A percentile compares a stretch with the other conserved stretches of the same genome.
These are phyloP conservation scores for Trichoderma oligosporum DNA, from an alignment of 2,329 filamentous ascomycete species.

Conservation along the genomic window DNA sequence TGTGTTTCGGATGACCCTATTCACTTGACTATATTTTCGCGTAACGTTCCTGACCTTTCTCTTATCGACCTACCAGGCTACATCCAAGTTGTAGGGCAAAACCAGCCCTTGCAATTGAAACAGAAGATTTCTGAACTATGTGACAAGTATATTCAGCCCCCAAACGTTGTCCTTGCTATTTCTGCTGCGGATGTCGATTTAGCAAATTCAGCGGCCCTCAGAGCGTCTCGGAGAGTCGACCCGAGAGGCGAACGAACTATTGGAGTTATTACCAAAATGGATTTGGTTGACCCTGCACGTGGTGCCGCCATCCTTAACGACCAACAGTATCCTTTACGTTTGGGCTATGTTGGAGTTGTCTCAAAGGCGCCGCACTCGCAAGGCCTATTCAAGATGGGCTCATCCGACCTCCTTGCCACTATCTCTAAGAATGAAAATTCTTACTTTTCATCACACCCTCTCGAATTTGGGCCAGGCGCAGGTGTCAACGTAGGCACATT, in stretches of 20 bases:
- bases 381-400: constrained; percentile 79
- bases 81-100: constrained; percentile 88
- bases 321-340: constrained; percentile 86
- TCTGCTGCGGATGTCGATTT: constrained; percentile 96
- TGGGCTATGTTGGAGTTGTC: constrained; percentile 95
- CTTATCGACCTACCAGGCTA: constrained; percentile 96
- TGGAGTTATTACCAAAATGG: constrained; percentile 99
- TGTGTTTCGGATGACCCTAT: constrained; percentile 98
- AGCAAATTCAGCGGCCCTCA: constrained; percentile 88
- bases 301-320: constrained; percentile 78
- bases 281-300: constrained; percentile 80
- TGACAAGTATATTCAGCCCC: constrained; percentile 95
- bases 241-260: constrained; percentile 94
- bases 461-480: constrained; percentile 71
- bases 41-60: constrained; percentile 90
- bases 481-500: constrained; percentile 77
- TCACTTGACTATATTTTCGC: constrained; percentile 90
- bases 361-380: constrained; percentile 69
- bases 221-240: constrained; percentile 87
- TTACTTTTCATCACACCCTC: constrained; percentile 79
- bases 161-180: constrained; percentile 95
- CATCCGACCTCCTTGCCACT: constrained; percentile 70
- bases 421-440: constrained; percentile 85
- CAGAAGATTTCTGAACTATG: constrained; percentile 94
- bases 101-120: constrained; percentile 87